Evolutionary conservation across 441 rosid genomes (phyloP).

Genomic region (Aleurites moluccanus): DNA sequence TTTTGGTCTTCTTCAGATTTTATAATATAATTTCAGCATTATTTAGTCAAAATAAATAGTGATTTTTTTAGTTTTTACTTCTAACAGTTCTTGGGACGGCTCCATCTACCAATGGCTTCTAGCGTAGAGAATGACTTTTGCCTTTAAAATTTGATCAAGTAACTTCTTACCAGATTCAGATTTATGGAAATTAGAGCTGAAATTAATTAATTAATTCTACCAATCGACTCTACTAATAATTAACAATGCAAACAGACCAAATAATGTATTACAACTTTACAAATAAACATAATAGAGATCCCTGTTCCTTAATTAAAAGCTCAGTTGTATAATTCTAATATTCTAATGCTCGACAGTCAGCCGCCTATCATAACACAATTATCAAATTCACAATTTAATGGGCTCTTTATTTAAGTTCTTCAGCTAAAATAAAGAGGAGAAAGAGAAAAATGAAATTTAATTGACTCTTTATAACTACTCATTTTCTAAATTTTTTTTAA

Average conservation of each 20-base stretch:
- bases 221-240: not conserved
- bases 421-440: too few species aligned
- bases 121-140: not conserved
- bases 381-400: conserved; percentile 6
- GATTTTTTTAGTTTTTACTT: too few species aligned
- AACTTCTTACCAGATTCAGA: conserved; percentile 23
- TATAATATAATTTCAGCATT: too few species aligned
- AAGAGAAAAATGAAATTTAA: too few species aligned
- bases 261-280: conserved; percentile 12
- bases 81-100: conserved; percentile 1
- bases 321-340: conserved; percentile 36
- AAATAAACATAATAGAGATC: conserved; percentile 27
- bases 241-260: not conserved
- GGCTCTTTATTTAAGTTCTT: too few species aligned
- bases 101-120: conserved; percentile 11
- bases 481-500: too few species aligned
- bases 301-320: conserved; percentile 29
- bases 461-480: too few species aligned
- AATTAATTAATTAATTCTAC: not conserved
- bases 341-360: conserved; percentile 34
- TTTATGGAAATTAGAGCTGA: conserved; percentile 3
- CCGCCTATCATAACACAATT: conserved; percentile 16
- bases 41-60: not conserved
- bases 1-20: not conserved
- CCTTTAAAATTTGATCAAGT: conserved; percentile 3